Percentiles rank a stretch among this genome's conserved stretches.
Evolutionary conservation across 768 basidiomycete species (phyloP).

Genomic region (Termitomyces sp.): DNA sequence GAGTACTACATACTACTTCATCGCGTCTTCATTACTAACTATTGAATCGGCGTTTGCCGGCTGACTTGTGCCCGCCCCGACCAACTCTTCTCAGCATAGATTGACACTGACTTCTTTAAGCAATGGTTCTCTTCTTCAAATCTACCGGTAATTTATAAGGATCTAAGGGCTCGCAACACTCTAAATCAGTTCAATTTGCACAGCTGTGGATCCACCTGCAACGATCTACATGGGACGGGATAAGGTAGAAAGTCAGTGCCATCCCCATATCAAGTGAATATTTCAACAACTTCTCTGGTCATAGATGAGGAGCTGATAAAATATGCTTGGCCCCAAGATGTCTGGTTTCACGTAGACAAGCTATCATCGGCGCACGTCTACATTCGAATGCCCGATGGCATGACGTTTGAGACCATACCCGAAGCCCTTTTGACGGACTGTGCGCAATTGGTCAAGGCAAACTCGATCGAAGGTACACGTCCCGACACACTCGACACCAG

Average conservation of each 20-base stretch:
- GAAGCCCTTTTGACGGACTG: slow-evolving; percentile 76
- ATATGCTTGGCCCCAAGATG: slow-evolving; percentile 85
- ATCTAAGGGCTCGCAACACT: neutral
- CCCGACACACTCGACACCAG: neutral
- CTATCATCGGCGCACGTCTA: slow-evolving; percentile 97
- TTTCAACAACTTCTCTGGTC: neutral
- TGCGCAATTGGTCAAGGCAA: slow-evolving; percentile 95
- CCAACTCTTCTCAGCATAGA: too few species aligned
- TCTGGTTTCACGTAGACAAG: slow-evolving; percentile 98
- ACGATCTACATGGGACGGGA: slow-evolving; percentile 94
- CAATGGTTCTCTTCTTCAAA: slow-evolving; percentile 55
- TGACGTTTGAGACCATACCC: slow-evolving; percentile 89
- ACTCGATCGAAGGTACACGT: slow-evolving; percentile 85
- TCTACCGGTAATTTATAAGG: slow-evolving; percentile 35
- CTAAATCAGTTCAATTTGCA: neutral
- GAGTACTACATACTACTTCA: too few species aligned
- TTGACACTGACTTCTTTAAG: neutral
- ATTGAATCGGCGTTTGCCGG: slow-evolving; percentile 2
- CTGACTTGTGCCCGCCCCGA: too few species aligned
- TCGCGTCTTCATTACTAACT: too few species aligned
- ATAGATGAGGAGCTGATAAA: slow-evolving; percentile 94
- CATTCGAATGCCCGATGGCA: slow-evolving; percentile 79
- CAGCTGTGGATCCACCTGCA: slow-evolving; percentile 63
- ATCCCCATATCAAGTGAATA: neutral
- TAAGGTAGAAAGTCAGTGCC: slow-evolving; percentile 85